Evolutionary conservation across 495 filamentous ascomycete species (phyloP).

Genomic region (Choiromyces venosus): DNA sequence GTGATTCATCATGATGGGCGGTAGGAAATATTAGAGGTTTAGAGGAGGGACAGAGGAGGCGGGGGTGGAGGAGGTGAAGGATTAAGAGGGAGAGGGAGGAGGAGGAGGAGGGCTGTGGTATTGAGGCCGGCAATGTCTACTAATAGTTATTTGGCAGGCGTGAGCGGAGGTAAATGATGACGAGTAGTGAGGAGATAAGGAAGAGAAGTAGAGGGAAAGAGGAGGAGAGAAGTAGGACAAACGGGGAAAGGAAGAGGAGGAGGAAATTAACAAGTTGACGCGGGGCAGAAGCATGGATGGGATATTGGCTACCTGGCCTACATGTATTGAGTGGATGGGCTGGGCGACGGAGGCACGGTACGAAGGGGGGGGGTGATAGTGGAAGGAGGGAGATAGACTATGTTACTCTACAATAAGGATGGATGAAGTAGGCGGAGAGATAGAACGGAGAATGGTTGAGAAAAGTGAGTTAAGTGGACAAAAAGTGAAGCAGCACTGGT

Average conservation of each 20-base stretch:
- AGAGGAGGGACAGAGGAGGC: slow-evolving; percentile 1
- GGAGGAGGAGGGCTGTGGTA: slow-evolving; percentile 11
- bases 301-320: slow-evolving; percentile 25
- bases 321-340: slow-evolving; percentile 30
- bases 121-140: slow-evolving; percentile 35
- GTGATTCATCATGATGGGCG: slow-evolving; percentile 40
- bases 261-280: slow-evolving; percentile 27
- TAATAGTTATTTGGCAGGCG: slow-evolving; percentile 33
- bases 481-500: not conserved
- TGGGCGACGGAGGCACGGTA: slow-evolving; percentile 11
- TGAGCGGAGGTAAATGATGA: slow-evolving; percentile 17
- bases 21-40: slow-evolving; percentile 8
- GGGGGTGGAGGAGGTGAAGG: slow-evolving; percentile 2
- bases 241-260: slow-evolving; percentile 26
- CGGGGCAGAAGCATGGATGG: slow-evolving; percentile 34
- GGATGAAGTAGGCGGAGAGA: slow-evolving; percentile 6
- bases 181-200: slow-evolving; percentile 32
- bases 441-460: slow-evolving; percentile 18
- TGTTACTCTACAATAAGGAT: slow-evolving; percentile 32
- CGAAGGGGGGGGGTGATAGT: slow-evolving; percentile 21
- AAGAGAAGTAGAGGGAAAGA: slow-evolving; percentile 8
- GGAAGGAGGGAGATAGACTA: slow-evolving; percentile 26
- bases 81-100: slow-evolving; percentile 15
- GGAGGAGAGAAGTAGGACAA: slow-evolving; percentile 11
- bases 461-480: slow-evolving; percentile 13